A percentile compares a stretch with the other conserved stretches of the same genome.
Conservation (phyloP, 1,139 yeast genomes). For the Saccharomyces pastorianus region DNA sequence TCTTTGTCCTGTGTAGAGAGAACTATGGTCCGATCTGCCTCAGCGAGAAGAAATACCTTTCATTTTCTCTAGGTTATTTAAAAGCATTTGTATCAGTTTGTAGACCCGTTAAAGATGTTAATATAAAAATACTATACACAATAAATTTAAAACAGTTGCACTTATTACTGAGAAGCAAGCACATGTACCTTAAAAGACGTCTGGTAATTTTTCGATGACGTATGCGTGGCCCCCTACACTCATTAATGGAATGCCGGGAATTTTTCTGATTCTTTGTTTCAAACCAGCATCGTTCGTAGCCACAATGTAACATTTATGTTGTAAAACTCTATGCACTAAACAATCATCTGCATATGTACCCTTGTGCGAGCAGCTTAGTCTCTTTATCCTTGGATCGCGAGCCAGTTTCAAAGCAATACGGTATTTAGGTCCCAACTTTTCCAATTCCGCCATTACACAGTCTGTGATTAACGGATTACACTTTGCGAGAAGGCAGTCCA, state of each 20-base stretch:
- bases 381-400: conserved; percentile 82
- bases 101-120: not conserved
- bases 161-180: too few species aligned
- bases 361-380: conserved; percentile 82
- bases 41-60: not conserved
- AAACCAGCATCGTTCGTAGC: conserved; percentile 98
- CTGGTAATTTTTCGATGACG: conserved; percentile 90
- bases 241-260: conserved; percentile 94
- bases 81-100: not conserved
- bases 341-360: conserved; percentile 99
- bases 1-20: not conserved
- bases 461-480: conserved; percentile 94
- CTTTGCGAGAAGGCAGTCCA: conserved; percentile 91
- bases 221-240: conserved; percentile 92
- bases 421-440: conserved; percentile 88
- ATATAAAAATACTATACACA: not conserved
- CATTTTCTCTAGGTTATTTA: not conserved
- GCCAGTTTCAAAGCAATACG: conserved; percentile 89
- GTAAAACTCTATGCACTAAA: conserved; percentile 82
- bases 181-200: conserved; percentile 52
- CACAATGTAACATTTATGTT: conserved; percentile 92
- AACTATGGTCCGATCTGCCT: too few species aligned
- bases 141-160: not conserved
- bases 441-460: conserved; percentile 96
- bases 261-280: conserved; percentile 86